These are phyloP conservation scores for Phylloporus scabripes DNA, from an alignment of 768 basidiomycete genomes.

Conservation along the genomic window DNA sequence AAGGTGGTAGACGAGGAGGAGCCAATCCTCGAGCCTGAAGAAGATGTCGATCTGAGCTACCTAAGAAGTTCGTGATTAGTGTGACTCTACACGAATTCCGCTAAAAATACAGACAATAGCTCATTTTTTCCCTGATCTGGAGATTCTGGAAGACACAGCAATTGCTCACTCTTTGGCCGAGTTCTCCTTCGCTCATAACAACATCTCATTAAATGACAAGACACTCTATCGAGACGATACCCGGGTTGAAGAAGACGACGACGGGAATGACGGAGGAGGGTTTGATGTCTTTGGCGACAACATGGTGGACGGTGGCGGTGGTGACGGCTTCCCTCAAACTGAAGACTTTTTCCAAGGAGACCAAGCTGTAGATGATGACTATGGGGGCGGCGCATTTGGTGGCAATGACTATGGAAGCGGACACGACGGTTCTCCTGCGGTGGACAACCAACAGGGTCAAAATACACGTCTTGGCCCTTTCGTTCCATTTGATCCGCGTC, in stretches of 20 bases:
- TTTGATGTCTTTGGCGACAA: conserved; percentile 22
- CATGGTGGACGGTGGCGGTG: conserved; percentile 35
- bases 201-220: conserved; percentile 54
- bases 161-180: conserved; percentile 77
- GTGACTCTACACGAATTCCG: neutral
- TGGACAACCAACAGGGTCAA: conserved; percentile 37
- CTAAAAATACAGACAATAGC: conserved; percentile 32
- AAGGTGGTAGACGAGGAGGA: conserved; percentile 70
- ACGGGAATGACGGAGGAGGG: conserved; percentile 23
- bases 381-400: conserved; percentile 35
- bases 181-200: conserved; percentile 77
- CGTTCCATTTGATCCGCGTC: conserved; percentile 82
- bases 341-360: conserved; percentile 70
- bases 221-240: conserved; percentile 56
- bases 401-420: conserved; percentile 39
- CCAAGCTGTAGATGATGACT: conserved; percentile 48
- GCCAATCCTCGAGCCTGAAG: conserved; percentile 59
- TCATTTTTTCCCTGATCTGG: conserved; percentile 70
- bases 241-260: conserved; percentile 31
- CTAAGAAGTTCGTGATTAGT: conserved; percentile 47
- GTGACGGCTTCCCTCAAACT: conserved; percentile 33
- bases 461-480: conserved; percentile 42
- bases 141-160: conserved; percentile 55
- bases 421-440: conserved; percentile 41
- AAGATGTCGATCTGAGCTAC: conserved; percentile 58